Evolutionary conservation across 2,329 filamentous ascomycete species (phyloP), one percentile per base, ranked within the genome.

Genomic region (Hysterium pulicare): DNA sequence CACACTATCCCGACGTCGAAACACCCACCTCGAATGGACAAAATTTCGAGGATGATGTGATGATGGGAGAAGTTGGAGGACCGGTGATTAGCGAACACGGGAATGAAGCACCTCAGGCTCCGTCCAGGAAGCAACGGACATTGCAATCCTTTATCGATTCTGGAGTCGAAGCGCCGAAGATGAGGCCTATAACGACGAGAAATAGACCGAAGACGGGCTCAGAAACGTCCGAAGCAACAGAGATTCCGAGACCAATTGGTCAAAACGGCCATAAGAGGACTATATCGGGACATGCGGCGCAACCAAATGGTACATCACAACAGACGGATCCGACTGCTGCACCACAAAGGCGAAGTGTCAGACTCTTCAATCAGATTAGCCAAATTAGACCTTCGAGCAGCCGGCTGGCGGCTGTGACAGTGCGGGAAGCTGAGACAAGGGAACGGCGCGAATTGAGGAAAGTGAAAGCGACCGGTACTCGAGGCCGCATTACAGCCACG

Each of bases 361-460:
- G 72, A 24, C 46, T 75, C 20, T 64, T 65, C 15, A 61, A 58
- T 28, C 59, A 51, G 54, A 84, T 64, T 28, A 82, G 81, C 47
- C 79, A 83, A 46, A 84, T 84, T 46, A 79, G 87, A 39, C 82
- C 86, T 1, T 76, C 82, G 4, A 75, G 69, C 33, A 77, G 76
- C 46, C 87, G 84, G 55, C 71, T 82, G 21, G 83, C 79, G 4
- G 73, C 76, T 4, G 72, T 75, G 30, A 69, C 78, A 32, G 73
- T 77, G 20, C 71, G 58, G 51, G 55, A 64, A 45, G 38, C 83
- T 43, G 81, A 82, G 39, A 67, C 77, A 16, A 74, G 79, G 46
- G 78, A 84, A 47, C 76, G 78, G 37, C 75, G 89, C 57, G 90
- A 95, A 57, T 67, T 94, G 58, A 91, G 90, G 64, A 95, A 90